Evolutionary conservation across 371 early-diverging fungal species (phyloP), one percentile per base, ranked within the genome.

Genomic region (Blakeslea trispora): DNA sequence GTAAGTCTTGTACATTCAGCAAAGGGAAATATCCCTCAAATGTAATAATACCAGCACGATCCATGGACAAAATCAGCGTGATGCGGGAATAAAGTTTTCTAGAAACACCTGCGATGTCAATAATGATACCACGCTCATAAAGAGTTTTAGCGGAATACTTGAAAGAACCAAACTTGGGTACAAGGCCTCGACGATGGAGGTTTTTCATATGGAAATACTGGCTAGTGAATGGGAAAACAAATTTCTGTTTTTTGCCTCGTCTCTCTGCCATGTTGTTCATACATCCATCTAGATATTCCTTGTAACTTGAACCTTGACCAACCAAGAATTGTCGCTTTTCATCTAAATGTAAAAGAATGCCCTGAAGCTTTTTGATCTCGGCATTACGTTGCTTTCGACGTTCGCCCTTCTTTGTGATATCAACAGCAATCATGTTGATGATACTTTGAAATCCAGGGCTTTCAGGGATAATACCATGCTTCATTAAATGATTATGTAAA

Each of bases 121-220:
- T 66, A 37, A 99, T 72, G 8, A 99, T 95, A 43, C 99, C 98
- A 69, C 94, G 93, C 55, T 93, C 88, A 63, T 92, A 82, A 48
- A 99, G 77, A 45, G 90, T 87, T 55, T 91, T 91, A 10, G 98
- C 98, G n/a, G 92, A 89, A 75, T 96, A 98, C 81, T 96, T 97
- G 87, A 86, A 99, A 23, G 96, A 95, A 2, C 99, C 99, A 74
- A 95, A 99, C 61, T 91, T 86, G 1, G 99, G 98, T 42, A 96
- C 91, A 34, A 83, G 83, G 8, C 95, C 97, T 15, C 85, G 64
- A 47, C 90, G 87, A 62, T 94, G 82, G 45, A 97, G 80, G 43
- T 89, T 88, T n/a, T 88, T 82, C 63, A 94, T 72, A 67, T 97
- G 96, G 81, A 89, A 95, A 65, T 95, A 97, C 71, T 97, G 99